Conservation (phyloP, 1,284 basidiomycete species). For the Cutaneotrichosporon spelunceum region DNA sequence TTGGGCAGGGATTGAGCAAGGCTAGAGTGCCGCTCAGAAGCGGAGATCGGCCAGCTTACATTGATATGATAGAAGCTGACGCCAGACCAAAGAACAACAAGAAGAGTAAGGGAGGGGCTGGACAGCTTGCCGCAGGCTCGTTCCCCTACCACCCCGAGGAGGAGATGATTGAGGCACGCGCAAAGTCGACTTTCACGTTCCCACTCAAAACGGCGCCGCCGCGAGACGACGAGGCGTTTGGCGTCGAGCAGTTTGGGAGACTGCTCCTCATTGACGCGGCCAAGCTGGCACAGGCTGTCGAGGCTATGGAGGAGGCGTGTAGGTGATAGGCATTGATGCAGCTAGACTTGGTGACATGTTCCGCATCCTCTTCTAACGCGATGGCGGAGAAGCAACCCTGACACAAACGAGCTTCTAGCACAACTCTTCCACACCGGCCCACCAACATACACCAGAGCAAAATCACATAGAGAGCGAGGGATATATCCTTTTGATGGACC, state of each 20-base stretch:
- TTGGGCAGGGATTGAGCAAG: too few species aligned
- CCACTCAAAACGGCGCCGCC: slow-evolving; percentile 62
- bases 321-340: not conserved
- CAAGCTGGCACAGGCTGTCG: slow-evolving; percentile 46
- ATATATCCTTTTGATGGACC: slow-evolving; percentile 13
- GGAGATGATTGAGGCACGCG: slow-evolving; percentile 66
- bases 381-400: too few species aligned
- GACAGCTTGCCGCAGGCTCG: slow-evolving; percentile 39
- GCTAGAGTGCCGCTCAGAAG: too few species aligned
- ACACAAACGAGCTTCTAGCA: not conserved
- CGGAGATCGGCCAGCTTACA: not conserved
- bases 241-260: slow-evolving; percentile 71
- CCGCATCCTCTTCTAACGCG: too few species aligned
- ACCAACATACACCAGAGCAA: not conserved
- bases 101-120: slow-evolving; percentile 45
- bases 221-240: slow-evolving; percentile 69
- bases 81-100: slow-evolving; percentile 14
- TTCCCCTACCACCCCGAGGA: slow-evolving; percentile 86
- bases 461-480: not conserved
- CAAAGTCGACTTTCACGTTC: slow-evolving; percentile 64
- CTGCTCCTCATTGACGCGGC: slow-evolving; percentile 63
- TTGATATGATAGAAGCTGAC: not conserved
- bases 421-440: not conserved
- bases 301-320: slow-evolving; percentile 49
- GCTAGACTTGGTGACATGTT: not conserved